Conservation (phyloP, 805 yeast genomes). For the Kazachstania bromeliacearum region DNA sequence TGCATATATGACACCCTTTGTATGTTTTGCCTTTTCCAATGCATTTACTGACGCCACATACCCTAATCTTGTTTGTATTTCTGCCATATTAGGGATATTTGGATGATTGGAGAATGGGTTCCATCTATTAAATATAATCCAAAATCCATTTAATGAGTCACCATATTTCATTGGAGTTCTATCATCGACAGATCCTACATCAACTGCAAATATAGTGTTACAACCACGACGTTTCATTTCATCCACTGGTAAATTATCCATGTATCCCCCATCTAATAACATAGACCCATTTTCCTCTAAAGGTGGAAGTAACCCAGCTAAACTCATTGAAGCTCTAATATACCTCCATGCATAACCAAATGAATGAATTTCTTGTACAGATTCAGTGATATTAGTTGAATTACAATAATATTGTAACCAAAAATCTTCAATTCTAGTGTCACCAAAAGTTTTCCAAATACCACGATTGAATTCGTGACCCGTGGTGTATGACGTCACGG, state of each 20-base stretch:
- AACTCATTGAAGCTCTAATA: slow-evolving; percentile 90
- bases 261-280: slow-evolving; percentile 93
- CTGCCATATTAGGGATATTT: slow-evolving; percentile 88
- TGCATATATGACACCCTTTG: slow-evolving; percentile 77
- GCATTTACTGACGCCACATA: slow-evolving; percentile 95
- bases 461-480: slow-evolving; percentile 97
- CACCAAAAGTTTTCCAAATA: slow-evolving; percentile 94
- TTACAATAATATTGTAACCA: slow-evolving; percentile 87
- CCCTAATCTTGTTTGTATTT: slow-evolving; percentile 84
- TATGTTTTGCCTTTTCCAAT: slow-evolving; percentile 71
- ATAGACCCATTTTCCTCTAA: slow-evolving; percentile 82
- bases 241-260: slow-evolving; percentile 83
- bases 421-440: slow-evolving; percentile 86
- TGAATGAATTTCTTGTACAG: slow-evolving; percentile 89
- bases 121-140: slow-evolving; percentile 82
- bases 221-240: slow-evolving; percentile 92
- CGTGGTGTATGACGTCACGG: slow-evolving; percentile 88
- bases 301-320: slow-evolving; percentile 85
- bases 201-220: slow-evolving; percentile 78
- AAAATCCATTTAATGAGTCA: slow-evolving; percentile 82
- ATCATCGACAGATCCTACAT: slow-evolving; percentile 93
- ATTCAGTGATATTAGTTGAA: slow-evolving; percentile 89
- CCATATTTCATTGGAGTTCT: slow-evolving; percentile 85
- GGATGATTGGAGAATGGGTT: slow-evolving; percentile 86
- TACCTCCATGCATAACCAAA: slow-evolving; percentile 94